phyloP scores from a whole-genome alignment of 805 yeast species.

The Pichia gijzeniarum region DNA sequence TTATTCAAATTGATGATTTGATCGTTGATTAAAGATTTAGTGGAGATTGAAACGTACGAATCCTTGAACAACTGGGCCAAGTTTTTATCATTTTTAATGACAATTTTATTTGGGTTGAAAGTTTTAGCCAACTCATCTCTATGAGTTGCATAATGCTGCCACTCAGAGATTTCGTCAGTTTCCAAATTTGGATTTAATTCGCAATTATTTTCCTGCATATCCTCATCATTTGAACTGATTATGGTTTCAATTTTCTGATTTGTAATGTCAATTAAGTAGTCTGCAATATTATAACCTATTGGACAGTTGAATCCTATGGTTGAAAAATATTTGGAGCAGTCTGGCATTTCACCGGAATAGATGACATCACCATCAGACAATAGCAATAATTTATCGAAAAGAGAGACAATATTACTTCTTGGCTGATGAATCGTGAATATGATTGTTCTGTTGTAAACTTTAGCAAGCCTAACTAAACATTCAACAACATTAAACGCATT shows the following conservation, averaged over 20 bases:
- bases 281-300: constrained; percentile 87
- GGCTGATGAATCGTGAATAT: constrained; percentile 96
- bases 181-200: constrained; percentile 16
- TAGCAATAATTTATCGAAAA: constrained; percentile 76
- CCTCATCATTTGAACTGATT: constrained; percentile 3
- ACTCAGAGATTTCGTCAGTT: constrained; percentile 50
- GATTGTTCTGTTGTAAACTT: constrained; percentile 77
- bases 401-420: constrained; percentile 86
- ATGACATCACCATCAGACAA: constrained; percentile 81
- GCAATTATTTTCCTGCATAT: constrained; percentile 17
- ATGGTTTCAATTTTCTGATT: constrained; percentile 39
- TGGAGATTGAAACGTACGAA: constrained; percentile 36
- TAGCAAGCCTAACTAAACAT: constrained; percentile 70
- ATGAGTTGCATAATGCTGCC: constrained; percentile 83
- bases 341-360: constrained; percentile 78
- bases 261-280: constrained; percentile 85
- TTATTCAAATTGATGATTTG: constrained; percentile 8
- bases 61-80: constrained; percentile 21
- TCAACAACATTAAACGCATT: constrained; percentile 91
- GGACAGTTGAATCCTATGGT: constrained; percentile 80
- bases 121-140: constrained; percentile 54
- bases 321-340: constrained; percentile 69
- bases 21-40: constrained; percentile 34
- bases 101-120: constrained; percentile 7
- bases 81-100: constrained; percentile 10